Evolutionary conservation across 495 filamentous ascomycete species (phyloP).

Genomic region (Penicillium daleae): DNA sequence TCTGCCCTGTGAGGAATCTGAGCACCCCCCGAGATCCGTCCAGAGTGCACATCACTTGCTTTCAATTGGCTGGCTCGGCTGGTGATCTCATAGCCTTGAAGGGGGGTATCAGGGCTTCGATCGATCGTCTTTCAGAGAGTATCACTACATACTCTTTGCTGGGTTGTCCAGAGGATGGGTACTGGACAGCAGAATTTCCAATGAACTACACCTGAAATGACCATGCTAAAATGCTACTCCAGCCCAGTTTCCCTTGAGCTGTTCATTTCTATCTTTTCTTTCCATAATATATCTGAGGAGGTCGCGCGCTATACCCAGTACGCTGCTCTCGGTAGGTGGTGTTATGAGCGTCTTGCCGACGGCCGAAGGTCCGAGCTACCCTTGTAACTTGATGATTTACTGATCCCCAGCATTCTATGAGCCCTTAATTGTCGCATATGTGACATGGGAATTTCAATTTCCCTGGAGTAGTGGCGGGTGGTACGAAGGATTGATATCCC

Average conservation of each 20-base stretch:
- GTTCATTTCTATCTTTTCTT: not conserved
- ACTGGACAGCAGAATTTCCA: not conserved
- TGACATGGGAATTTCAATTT: not conserved
- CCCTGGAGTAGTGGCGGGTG: not conserved
- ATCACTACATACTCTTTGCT: too few species aligned
- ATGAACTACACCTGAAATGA: not conserved
- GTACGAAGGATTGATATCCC: constrained; percentile 14
- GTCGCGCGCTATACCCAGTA: too few species aligned
- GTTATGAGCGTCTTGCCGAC: not conserved
- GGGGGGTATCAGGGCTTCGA: not conserved
- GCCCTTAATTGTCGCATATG: not conserved
- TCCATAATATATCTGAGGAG: not conserved
- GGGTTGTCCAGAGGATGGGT: not conserved
- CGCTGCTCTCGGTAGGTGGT: not conserved
- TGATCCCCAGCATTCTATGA: not conserved
- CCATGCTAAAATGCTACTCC: not conserved
- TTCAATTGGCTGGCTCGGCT: not conserved
- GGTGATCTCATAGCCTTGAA: not conserved
- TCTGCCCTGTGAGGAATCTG: constrained; percentile 4
- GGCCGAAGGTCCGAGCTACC: not conserved
- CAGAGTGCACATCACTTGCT: not conserved
- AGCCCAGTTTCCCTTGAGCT: not conserved
- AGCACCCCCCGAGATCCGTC: not conserved
- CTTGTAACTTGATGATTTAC: not conserved
- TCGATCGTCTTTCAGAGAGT: not conserved